Percentiles rank a stretch among this genome's conserved stretches.
Evolutionary conservation across 106 monocot genomes (phyloP).

Genomic region (Dendrobium chrysotoxum): DNA sequence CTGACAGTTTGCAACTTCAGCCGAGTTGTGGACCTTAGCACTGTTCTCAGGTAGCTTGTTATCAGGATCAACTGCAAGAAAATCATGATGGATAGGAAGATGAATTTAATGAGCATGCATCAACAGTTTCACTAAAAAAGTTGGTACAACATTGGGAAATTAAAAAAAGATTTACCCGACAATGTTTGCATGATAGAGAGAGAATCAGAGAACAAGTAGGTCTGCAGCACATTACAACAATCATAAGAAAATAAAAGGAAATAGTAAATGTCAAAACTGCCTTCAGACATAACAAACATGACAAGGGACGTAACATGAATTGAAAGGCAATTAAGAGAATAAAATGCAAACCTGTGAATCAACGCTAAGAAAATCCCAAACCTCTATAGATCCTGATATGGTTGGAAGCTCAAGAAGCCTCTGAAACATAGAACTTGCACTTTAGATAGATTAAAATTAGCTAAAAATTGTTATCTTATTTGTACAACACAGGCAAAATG

Average conservation of each 20-base stretch:
- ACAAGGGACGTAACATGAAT: not conserved
- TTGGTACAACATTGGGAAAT: not conserved
- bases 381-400: conserved; percentile 85
- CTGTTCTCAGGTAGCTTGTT: conserved; percentile 43
- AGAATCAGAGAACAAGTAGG: conserved; percentile 82
- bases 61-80: conserved; percentile 52
- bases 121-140: not conserved
- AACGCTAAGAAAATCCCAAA: conserved; percentile 99
- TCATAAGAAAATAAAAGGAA: not conserved
- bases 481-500: not conserved
- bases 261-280: not conserved
- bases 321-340: not conserved
- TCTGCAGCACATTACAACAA: conserved; percentile 51
- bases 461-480: not conserved
- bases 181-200: conserved; percentile 85
- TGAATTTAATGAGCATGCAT: not conserved
- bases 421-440: conserved; percentile 36
- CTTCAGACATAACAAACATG: not conserved
- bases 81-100: conserved; percentile 3
- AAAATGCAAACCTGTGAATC: conserved; percentile 83
- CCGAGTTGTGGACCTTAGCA: conserved; percentile 19
- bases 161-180: conserved; percentile 44
- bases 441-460: not conserved
- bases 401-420: conserved; percentile 87
- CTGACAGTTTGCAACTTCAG: conserved; percentile 28